Conservation (phyloP, 306 rosid genomes). For the Ziziphus jujuba region DNA sequence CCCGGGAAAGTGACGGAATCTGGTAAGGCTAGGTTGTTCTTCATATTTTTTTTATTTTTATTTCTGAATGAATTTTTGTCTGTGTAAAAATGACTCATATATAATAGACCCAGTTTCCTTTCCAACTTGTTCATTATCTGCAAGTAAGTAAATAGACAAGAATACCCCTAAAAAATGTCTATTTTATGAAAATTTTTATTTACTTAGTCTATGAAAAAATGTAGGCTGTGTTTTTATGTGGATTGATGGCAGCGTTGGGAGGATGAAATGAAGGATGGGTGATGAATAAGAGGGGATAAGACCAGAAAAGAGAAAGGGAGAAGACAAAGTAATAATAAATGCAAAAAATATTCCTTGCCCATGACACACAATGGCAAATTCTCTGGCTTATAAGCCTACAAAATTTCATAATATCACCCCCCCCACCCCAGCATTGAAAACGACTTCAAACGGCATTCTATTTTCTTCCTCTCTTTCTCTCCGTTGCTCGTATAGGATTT, state of each 20-base stretch:
- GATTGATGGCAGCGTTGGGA: too few species aligned
- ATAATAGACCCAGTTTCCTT: too few species aligned
- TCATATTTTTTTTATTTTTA: conserved; percentile 29
- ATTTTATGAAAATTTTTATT: too few species aligned
- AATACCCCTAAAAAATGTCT: too few species aligned
- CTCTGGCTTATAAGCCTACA: conserved; percentile 28
- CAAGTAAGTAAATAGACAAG: too few species aligned
- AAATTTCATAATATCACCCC: conserved; percentile 35
- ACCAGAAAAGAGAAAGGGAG: conserved; percentile 36
- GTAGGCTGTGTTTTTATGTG: too few species aligned
- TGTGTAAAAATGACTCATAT: too few species aligned
- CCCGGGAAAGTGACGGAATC: conserved; percentile 37
- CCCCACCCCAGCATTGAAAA: conserved; percentile 30
- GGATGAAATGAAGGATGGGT: too few species aligned
- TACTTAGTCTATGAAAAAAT: too few species aligned
- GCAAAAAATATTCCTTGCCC: conserved; percentile 45
- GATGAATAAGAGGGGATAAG: neutral
- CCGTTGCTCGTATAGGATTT: too few species aligned
- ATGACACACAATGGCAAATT: conserved; percentile 26
- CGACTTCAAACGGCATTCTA: conserved; percentile 30
- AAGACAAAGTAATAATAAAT: conserved; percentile 33
- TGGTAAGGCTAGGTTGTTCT: conserved; percentile 30
- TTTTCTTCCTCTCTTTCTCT: conserved; percentile 6
- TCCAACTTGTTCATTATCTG: too few species aligned
- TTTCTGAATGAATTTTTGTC: too few species aligned